These are phyloP conservation scores for Diaporthe batatas DNA, from an alignment of 2,329 filamentous ascomycete species.

Conservation along the genomic window DNA sequence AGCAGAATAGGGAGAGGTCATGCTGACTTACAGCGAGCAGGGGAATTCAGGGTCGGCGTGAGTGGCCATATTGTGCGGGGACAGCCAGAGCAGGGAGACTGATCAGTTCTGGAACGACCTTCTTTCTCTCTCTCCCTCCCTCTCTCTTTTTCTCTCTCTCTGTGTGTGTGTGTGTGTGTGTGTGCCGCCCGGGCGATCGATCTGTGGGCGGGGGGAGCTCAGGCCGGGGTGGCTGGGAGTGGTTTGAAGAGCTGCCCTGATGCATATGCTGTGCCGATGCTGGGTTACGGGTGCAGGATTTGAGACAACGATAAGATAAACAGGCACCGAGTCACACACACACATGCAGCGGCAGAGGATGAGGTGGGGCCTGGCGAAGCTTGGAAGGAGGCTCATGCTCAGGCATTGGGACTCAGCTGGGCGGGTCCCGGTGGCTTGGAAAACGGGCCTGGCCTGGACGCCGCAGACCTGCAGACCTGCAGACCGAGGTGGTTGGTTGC, in stretches of 20 bases:
- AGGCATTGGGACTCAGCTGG: slow-evolving; percentile 18
- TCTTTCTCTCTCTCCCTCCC: too few relatives aligned
- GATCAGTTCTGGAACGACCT: background rate
- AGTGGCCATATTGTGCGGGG: slow-evolving; percentile 53
- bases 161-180: too few relatives aligned
- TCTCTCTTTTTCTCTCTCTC: too few relatives aligned
- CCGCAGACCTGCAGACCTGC: slow-evolving; percentile 20
- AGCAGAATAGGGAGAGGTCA: background rate
- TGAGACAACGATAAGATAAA: slow-evolving; percentile 15
- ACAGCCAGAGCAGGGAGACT: slow-evolving; percentile 30
- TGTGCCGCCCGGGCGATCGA: too few relatives aligned
- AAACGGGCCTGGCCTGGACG: slow-evolving; percentile 30
- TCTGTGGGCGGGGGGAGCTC: too few relatives aligned
- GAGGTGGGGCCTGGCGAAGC: slow-evolving; percentile 5
- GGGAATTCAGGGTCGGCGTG: slow-evolving; percentile 66
- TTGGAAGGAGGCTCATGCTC: slow-evolving; percentile 32
- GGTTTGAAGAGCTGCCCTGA: too few relatives aligned
- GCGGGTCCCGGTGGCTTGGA: slow-evolving; percentile 28
- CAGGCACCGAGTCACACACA: too few relatives aligned
- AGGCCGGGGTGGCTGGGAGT: too few relatives aligned
- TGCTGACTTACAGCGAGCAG: slow-evolving; percentile 69
- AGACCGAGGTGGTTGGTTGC: slow-evolving; percentile 19
- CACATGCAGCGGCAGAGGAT: too few relatives aligned
- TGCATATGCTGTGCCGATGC: background rate
- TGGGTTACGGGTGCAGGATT: too few relatives aligned